These are phyloP conservation scores for Kickxella alabastrina DNA, from an alignment of 192 early-diverging fungal species.

Conservation along the genomic window DNA sequence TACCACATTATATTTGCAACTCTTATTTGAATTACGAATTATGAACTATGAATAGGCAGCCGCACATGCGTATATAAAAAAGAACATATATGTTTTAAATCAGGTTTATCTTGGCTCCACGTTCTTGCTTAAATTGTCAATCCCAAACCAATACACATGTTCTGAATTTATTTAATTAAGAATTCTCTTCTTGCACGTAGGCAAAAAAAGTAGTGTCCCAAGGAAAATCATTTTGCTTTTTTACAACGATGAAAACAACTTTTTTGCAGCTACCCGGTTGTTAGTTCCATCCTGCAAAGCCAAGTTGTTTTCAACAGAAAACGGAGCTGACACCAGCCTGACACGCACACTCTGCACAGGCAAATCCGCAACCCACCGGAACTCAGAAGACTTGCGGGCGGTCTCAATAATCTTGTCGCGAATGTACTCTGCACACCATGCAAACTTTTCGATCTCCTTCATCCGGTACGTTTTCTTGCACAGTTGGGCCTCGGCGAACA, in stretches of 20 bases:
- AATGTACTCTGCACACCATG: conserved; percentile 40
- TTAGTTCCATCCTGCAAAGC: conserved; percentile 25
- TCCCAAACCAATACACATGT: too few relatives aligned
- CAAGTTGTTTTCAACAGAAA: conserved; percentile 19
- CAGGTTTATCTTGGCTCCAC: too few relatives aligned
- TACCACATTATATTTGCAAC: too few relatives aligned
- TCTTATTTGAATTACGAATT: too few relatives aligned
- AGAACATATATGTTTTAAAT: too few relatives aligned
- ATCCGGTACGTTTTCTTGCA: conserved; percentile 34
- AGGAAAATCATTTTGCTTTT: too few relatives aligned
- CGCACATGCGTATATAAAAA: too few relatives aligned
- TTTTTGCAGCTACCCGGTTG: conserved; percentile 17
- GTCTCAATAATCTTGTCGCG: conserved; percentile 26
- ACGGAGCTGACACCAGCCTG: conserved; percentile 40
- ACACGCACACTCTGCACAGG: conserved; percentile 18
- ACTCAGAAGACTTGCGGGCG: background rate
- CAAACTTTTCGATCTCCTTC: conserved; percentile 23
- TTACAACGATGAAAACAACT: conserved; percentile 5
- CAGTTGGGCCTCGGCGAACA: conserved; percentile 19
- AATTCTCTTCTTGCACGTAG: too few relatives aligned
- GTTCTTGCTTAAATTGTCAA: too few relatives aligned
- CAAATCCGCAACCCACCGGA: conserved; percentile 21
- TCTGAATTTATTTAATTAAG: too few relatives aligned
- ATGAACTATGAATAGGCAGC: too few relatives aligned
- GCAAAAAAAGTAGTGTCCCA: too few relatives aligned